Conservation (phyloP, 164 flowering plant genomes). For the Nymphaea thermarum region DNA sequence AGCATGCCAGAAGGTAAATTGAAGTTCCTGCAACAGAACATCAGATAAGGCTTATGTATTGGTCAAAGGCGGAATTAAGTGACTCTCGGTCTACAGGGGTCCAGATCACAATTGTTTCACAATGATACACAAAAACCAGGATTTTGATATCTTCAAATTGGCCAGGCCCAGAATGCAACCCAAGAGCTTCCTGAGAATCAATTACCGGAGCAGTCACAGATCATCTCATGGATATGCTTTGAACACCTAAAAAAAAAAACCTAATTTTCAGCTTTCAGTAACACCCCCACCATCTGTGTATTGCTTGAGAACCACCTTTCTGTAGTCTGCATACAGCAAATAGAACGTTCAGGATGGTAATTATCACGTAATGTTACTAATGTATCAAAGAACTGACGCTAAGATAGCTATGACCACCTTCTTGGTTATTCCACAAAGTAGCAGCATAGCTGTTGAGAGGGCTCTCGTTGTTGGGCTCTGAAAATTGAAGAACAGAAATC, state of each 20-base stretch:
- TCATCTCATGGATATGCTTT: neutral
- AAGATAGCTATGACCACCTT: constrained; percentile 27
- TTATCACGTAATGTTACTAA: neutral
- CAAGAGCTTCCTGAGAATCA: neutral
- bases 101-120: neutral
- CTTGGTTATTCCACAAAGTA: constrained; percentile 80
- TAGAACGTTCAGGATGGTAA: neutral
- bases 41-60: neutral
- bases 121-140: neutral
- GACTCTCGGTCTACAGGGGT: neutral
- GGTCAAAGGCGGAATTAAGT: neutral
- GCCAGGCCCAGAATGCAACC: neutral
- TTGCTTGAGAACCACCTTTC: constrained; percentile 72
- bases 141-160: neutral
- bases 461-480: constrained; percentile 87
- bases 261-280: neutral
- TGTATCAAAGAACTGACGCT: neutral
- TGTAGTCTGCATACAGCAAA: constrained; percentile 48
- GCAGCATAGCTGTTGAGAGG: constrained; percentile 87
- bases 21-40: too few species aligned
- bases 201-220: neutral
- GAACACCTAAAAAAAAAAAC: neutral
- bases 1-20: too few species aligned
- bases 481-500: neutral
- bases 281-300: constrained; percentile 19